Conservation (phyloP, 768 basidiomycete species). For the Coprinopsis strossmayeri region DNA sequence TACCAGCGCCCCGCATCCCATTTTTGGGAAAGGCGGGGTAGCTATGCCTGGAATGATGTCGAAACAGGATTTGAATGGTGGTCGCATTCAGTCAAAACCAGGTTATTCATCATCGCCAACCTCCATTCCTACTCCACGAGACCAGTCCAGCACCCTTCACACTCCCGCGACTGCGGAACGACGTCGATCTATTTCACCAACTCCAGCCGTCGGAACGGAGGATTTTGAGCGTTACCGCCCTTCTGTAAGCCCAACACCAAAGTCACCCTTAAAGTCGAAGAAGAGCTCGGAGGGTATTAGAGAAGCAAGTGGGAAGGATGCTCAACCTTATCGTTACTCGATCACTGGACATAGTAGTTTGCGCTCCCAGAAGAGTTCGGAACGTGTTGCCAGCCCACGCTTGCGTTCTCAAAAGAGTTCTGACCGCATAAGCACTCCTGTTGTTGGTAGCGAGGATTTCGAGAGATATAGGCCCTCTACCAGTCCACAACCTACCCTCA, state of each 20-base stretch:
- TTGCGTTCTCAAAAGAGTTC: conserved; percentile 4
- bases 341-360: neutral
- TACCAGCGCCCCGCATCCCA: conserved; percentile 56
- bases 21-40: conserved; percentile 69
- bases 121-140: too few relatives aligned
- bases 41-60: conserved; percentile 69
- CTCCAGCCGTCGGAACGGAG: conserved; percentile 8
- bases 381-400: neutral
- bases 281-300: conserved; percentile 3
- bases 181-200: conserved; percentile 6
- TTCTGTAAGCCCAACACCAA: conserved; percentile 9
- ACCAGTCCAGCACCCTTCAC: conserved; percentile 11
- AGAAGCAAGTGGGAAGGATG: neutral
- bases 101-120: conserved; percentile 13
- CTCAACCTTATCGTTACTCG: neutral
- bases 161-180: neutral
- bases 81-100: conserved; percentile 9
- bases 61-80: conserved; percentile 13
- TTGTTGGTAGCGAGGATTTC: conserved; percentile 11
- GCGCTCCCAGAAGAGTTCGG: conserved; percentile 3
- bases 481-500: neutral
- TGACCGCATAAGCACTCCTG: neutral
- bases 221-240: conserved; percentile 15
- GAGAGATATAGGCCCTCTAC: conserved; percentile 13
- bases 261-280: neutral